phyloP scores from a whole-genome alignment of 208 protist genomes.

The Phytomonas sp. region DNA sequence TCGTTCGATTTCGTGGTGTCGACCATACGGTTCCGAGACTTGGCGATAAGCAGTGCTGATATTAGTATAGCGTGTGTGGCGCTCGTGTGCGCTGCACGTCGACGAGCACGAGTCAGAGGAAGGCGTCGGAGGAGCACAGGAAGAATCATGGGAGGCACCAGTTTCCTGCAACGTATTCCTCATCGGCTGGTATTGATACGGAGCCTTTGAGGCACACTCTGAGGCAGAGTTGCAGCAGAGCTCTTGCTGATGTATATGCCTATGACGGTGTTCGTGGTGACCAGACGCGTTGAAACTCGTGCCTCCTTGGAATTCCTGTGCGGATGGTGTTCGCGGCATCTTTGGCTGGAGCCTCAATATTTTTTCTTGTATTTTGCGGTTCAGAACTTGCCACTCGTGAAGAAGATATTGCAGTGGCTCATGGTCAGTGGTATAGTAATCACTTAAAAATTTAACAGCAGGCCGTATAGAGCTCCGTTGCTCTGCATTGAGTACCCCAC shows the following conservation, averaged over 20 bases:
- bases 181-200: neutral
- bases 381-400: neutral
- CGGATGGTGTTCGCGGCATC: neutral
- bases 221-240: neutral
- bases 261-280: neutral
- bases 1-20: constrained; percentile 39
- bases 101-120: constrained; percentile 13
- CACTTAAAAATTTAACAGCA: neutral
- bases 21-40: constrained; percentile 59
- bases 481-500: neutral
- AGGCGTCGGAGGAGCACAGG: neutral
- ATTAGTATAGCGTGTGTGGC: constrained; percentile 45
- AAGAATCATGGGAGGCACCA: neutral
- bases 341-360: neutral
- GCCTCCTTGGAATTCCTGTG: neutral
- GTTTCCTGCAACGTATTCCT: neutral
- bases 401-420: neutral
- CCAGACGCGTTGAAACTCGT: neutral
- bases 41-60: constrained; percentile 22
- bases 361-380: neutral
- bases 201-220: neutral
- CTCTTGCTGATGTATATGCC: neutral
- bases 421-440: neutral
- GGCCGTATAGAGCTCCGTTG: neutral
- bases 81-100: constrained; percentile 19